Evolutionary conservation across 371 early-diverging fungal genomes (phyloP), one percentile per base, ranked within the genome.

Genomic region (Mucor circinelloides): DNA sequence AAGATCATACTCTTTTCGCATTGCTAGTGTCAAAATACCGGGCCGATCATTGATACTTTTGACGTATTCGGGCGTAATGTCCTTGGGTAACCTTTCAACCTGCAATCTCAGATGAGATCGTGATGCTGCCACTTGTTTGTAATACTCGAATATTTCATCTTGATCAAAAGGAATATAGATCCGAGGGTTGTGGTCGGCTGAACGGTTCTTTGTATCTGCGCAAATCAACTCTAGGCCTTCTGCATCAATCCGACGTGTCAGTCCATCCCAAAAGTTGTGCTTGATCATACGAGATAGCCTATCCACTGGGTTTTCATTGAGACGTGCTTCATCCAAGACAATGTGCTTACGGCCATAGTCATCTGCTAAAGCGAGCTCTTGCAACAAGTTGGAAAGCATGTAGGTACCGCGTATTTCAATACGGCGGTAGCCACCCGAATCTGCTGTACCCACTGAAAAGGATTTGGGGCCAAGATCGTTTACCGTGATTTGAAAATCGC

Each of bases 291-390:
- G 85, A n/a, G 87, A 84, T 28, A 97, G 76, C 2, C 97, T 84
- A 58, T 93, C 89, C 19, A 96, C 91, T 0, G 97, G 97, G 73
- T 95, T 94, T 77, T 96, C 97, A 70, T 89, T 93, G 25, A 97
- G 76, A 1, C 95, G 81, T 17, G 87, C 88, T 72, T 94, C 93
- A 71, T 93, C 90, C 40, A 97, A 70, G 1, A 94, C 89, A 50
- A 96, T 90, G 68, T 89, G 86, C 66, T 85, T 89, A 27, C 94
- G 85, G 2, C 92, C 92, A 71, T 90, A 84, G 63, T 93, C 96
- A 56, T 89, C 77, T 1, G 97, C 97, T 19, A 95, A 70, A 2
- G 95, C 94, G 27, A 97, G 79, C 73, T 97, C 97, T 80, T 96
- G 97, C 23, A 97, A 78, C 34, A 97, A 78, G 68, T 95, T 96